phyloP scores from a whole-genome alignment of 768 basidiomycete genomes.

The Phlebiopsis flavidoalba region DNA sequence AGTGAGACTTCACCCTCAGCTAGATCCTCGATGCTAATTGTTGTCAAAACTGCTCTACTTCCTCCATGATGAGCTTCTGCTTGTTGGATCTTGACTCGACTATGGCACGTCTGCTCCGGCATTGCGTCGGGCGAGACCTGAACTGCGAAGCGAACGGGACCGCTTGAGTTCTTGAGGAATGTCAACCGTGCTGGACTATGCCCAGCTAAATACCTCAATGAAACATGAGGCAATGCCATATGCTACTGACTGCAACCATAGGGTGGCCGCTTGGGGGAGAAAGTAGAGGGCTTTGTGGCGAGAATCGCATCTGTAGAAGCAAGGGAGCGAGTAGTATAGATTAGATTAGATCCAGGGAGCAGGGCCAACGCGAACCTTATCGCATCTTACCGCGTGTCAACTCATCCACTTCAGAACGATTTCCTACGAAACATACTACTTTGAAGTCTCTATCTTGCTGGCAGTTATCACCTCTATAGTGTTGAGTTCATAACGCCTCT shows the following conservation, averaged over 20 bases:
- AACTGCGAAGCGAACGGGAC: constrained; percentile 82
- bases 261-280: neutral
- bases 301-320: neutral
- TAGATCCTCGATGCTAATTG: constrained; percentile 76
- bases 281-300: neutral
- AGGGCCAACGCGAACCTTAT: neutral
- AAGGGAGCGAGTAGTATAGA: neutral
- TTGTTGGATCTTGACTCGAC: constrained; percentile 94
- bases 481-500: too few species aligned
- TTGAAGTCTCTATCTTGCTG: too few species aligned
- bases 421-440: too few species aligned
- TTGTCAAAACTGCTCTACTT: constrained; percentile 75
- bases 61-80: constrained; percentile 71
- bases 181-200: constrained; percentile 74
- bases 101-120: constrained; percentile 70
- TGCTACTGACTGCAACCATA: constrained; percentile 9
- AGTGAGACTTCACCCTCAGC: constrained; percentile 63
- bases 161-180: constrained; percentile 77
- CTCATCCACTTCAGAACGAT: neutral
- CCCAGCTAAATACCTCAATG: neutral
- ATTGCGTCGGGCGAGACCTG: constrained; percentile 60
- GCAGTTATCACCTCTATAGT: too few species aligned
- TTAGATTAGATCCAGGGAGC: neutral
- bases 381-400: neutral
- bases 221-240: neutral